phyloP scores from a whole-genome alignment of 768 basidiomycete genomes.

The Peribolospora kevripleyi region DNA sequence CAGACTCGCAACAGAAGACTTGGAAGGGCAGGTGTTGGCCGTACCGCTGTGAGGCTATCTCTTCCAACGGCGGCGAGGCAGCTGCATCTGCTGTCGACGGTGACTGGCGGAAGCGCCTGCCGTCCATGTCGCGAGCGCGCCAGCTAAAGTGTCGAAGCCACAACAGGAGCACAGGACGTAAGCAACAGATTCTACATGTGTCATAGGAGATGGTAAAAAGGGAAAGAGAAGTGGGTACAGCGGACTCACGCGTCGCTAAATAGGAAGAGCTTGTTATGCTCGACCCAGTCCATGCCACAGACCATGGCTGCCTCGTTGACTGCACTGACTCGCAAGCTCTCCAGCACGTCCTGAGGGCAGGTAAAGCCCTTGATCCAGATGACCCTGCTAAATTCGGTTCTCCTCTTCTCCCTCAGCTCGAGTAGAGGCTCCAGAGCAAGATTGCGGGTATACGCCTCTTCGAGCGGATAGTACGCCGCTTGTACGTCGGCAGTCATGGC shows the following conservation, averaged over 20 bases:
- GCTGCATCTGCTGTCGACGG: conserved; percentile 76
- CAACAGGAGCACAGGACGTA: not conserved
- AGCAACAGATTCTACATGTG: not conserved
- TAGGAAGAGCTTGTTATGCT: conserved; percentile 89
- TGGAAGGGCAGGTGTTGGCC: conserved; percentile 87
- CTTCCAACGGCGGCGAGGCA: conserved; percentile 77
- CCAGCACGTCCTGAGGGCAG: conserved; percentile 90
- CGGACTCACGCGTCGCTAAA: conserved; percentile 69
- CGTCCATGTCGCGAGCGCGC: conserved; percentile 92
- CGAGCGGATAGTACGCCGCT: conserved; percentile 80
- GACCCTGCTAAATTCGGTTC: conserved; percentile 66
- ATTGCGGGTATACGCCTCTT: conserved; percentile 85
- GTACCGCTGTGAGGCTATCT: conserved; percentile 54
- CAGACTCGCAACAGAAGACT: conserved; percentile 95
- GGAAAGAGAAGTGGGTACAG: not conserved
- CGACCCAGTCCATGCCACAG: conserved; percentile 99
- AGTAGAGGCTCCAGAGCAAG: conserved; percentile 69
- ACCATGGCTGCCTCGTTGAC: conserved; percentile 91
- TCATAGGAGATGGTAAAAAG: not conserved
- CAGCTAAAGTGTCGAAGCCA: conserved; percentile 31
- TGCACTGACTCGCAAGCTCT: conserved; percentile 73
- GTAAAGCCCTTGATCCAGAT: conserved; percentile 98
- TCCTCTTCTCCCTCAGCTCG: conserved; percentile 50
- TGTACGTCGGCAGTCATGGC: conserved; percentile 74
- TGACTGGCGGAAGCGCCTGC: conserved; percentile 92